A percentile compares a stretch with the other conserved stretches of the same genome.
phyloP scores from a whole-genome alignment of 164 flowering plant genomes.

The Tinospora cordifolia region DNA sequence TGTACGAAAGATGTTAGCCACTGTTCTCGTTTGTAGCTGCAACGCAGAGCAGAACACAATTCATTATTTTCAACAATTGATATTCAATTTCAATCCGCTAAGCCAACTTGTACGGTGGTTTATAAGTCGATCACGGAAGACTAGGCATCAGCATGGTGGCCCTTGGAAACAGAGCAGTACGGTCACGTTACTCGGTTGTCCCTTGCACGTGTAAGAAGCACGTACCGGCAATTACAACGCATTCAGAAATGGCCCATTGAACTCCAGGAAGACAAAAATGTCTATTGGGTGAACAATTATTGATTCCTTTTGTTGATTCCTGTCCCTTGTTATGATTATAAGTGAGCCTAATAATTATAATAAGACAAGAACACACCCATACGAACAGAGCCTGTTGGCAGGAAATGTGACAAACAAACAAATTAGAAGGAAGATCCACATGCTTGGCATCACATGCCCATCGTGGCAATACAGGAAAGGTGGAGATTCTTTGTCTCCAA shows the following conservation, averaged over 20 bases:
- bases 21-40: neutral
- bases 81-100: too few relatives aligned
- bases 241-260: neutral
- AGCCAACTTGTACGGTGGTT: too few relatives aligned
- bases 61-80: neutral
- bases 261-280: neutral
- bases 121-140: neutral
- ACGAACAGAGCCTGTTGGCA: too few relatives aligned
- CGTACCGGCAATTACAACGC: too few relatives aligned
- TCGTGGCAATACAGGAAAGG: neutral
- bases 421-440: too few relatives aligned
- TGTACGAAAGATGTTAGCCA: neutral
- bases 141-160: too few relatives aligned
- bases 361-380: too few relatives aligned
- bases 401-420: too few relatives aligned
- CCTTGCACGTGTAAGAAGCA: neutral
- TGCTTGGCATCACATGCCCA: constrained; percentile 11
- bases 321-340: too few relatives aligned
- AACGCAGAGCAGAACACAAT: neutral
- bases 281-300: too few relatives aligned
- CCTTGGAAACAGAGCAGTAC: neutral
- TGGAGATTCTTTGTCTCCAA: constrained; percentile 5
- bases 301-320: too few relatives aligned
- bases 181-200: neutral
- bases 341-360: too few relatives aligned